Base-by-base conservation (phyloP, 768 basidiomycete genomes). In the Pisolithus albus region DNA sequence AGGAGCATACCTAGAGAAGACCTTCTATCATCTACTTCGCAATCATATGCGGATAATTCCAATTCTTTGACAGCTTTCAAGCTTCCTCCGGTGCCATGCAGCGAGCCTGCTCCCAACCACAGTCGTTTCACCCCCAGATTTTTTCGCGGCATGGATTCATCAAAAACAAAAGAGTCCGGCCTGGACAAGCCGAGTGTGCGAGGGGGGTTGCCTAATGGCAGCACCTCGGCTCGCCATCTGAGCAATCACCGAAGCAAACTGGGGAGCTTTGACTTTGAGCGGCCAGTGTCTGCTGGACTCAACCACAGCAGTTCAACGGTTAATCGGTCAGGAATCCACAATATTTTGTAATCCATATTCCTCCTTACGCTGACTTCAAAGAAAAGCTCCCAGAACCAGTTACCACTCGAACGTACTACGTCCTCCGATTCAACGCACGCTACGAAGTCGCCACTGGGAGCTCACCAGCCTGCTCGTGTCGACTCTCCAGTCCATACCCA, bases 241-340 rank as follows among this genome's bases (percentile, higher is more conserved):
- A 59, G 57, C 21, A 70, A 60, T 28, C 73, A 76, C 46, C 68
- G 77, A 1, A 77, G 72, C 39, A 83, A 84, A 60, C 83, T 84
- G 56, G 84, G 84, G 5, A 84, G 81, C 59, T 87, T 88, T 62
- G 86, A 88, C 60, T 87, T 88, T 57, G 86, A 88, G 65, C 73
- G 84, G 34, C 85, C 86, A 0, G 75, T 79, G 13, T 68, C 68
- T 5, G 34, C 34, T n/a, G 56, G 56, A 2, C 60, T 69, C 47
- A 69, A 67, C 49, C 55, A 56, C 52, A 66, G 64, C 16, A 57
- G 32, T 43, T 69, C 67, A 10, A 64, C 61, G 23, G 41, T 64
- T 13, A 58, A 66, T 48, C 58, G 49, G 39, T 54, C 56, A 37
- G 56, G 49, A 36, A 26, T 43, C 21, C 53, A 19, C 15, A 19